Evolutionary conservation across 2,329 filamentous ascomycete species (phyloP).

Genomic region (Sclerotinia minor): DNA sequence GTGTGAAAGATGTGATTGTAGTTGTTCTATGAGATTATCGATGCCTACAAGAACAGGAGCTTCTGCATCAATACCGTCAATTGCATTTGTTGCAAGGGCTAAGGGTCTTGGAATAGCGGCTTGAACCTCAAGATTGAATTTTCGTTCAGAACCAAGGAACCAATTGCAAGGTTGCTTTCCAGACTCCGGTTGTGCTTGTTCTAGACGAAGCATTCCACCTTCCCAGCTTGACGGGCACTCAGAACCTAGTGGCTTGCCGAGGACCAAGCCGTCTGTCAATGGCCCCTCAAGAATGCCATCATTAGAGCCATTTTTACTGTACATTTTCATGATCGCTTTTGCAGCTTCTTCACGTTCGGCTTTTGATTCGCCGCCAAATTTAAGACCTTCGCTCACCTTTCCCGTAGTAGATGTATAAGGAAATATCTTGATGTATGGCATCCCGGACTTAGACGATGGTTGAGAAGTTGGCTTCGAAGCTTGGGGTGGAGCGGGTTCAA

Average conservation of each 20-base stretch:
- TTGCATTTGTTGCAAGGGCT: slow-evolving; percentile 46
- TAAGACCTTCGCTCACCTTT: slow-evolving; percentile 65
- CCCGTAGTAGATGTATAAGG: slow-evolving; percentile 66
- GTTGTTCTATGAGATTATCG: slow-evolving; percentile 69
- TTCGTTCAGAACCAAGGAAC: slow-evolving; percentile 76
- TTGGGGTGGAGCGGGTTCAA: slow-evolving; percentile 71
- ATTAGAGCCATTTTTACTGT: slow-evolving; percentile 53
- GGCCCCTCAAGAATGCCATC: slow-evolving; percentile 77
- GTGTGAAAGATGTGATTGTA: slow-evolving; percentile 75
- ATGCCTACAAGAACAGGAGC: slow-evolving; percentile 76
- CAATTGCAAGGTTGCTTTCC: slow-evolving; percentile 59
- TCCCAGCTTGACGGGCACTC: slow-evolving; percentile 65
- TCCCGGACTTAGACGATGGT: slow-evolving; percentile 48
- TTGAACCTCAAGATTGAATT: slow-evolving; percentile 73
- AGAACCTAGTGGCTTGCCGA: slow-evolving; percentile 59
- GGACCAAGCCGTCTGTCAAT: slow-evolving; percentile 82
- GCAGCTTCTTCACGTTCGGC: slow-evolving; percentile 76
- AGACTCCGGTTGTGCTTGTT: slow-evolving; percentile 54
- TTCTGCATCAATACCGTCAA: slow-evolving; percentile 50
- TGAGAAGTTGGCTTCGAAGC: slow-evolving; percentile 29
- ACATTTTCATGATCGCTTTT: slow-evolving; percentile 70
- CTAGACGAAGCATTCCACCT: slow-evolving; percentile 80
- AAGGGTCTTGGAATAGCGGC: slow-evolving; percentile 66
- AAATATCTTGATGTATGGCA: slow-evolving; percentile 68
- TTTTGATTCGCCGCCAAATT: slow-evolving; percentile 85